These are phyloP conservation scores for Diaporthe vaccinii DNA, from an alignment of 2,329 filamentous ascomycete genomes.

Conservation along the genomic window DNA sequence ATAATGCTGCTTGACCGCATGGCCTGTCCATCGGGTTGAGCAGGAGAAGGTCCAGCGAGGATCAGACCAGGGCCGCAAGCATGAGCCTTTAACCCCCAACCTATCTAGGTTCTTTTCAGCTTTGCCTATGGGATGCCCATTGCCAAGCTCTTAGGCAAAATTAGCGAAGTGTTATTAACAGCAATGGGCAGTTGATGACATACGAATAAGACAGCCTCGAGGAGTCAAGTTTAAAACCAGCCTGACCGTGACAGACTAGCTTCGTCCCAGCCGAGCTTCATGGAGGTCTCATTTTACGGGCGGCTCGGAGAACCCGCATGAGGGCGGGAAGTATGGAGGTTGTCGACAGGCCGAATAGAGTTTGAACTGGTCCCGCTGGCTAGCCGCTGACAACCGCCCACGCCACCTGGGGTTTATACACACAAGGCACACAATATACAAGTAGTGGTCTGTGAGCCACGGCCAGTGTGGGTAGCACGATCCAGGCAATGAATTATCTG, in stretches of 20 bases:
- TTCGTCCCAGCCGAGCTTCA: background rate
- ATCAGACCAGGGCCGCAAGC: background rate
- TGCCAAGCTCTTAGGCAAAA: conserved; percentile 7
- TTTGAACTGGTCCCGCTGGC: background rate
- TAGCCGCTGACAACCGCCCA: background rate
- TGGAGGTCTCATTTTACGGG: conserved; percentile 6
- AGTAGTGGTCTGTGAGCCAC: background rate
- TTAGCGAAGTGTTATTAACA: background rate
- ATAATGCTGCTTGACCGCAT: background rate
- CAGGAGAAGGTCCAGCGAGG: background rate
- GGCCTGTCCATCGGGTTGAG: background rate
- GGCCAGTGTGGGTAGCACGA: background rate
- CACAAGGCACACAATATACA: background rate
- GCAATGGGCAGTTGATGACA: background rate
- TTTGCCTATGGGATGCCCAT: conserved; percentile 4
- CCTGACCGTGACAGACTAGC: conserved; percentile 4
- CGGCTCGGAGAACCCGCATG: conserved; percentile 15
- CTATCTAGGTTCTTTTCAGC: background rate
- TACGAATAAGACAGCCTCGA: background rate
- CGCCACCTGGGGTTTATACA: background rate
- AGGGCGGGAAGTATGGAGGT: conserved; percentile 12
- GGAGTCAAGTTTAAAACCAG: conserved; percentile 3
- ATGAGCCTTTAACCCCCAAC: background rate
- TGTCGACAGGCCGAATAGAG: conserved; percentile 8
- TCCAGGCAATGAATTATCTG: background rate